phyloP scores from a whole-genome alignment of 352 stramenopile genomes.

The Blastocystis sp. region DNA sequence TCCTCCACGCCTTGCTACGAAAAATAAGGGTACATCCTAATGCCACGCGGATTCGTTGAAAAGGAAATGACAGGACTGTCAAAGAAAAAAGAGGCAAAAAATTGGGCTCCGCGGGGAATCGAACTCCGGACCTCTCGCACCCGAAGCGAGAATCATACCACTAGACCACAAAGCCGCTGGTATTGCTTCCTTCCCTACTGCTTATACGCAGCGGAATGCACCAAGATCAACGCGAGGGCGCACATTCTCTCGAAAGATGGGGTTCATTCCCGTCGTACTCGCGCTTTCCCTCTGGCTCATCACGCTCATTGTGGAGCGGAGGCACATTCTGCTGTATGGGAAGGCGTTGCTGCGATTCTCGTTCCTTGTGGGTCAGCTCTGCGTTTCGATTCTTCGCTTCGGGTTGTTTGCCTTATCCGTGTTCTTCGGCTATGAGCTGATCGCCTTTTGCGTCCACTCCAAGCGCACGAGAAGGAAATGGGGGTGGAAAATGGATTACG shows the following conservation, averaged over 20 bases:
- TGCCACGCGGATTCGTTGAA: too few species aligned
- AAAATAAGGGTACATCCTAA: too few species aligned
- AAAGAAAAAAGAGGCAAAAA: background rate
- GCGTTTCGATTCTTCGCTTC: background rate
- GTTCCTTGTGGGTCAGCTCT: background rate
- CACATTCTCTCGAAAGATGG: background rate
- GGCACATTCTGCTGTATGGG: background rate
- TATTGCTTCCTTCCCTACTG: background rate
- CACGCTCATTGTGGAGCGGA: background rate
- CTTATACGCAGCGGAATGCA: background rate
- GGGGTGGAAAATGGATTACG: background rate
- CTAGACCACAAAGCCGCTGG: conserved; percentile 52
- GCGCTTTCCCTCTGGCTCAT: background rate
- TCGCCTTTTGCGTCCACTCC: background rate
- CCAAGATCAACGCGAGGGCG: too few species aligned
- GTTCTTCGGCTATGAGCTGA: background rate
- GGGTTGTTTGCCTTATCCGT: background rate
- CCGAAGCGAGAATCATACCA: conserved; percentile 64
- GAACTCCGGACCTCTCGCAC: conserved; percentile 60
- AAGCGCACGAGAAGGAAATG: background rate
- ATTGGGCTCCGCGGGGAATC: conserved; percentile 40
- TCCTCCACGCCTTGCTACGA: too few species aligned
- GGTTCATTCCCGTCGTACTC: background rate
- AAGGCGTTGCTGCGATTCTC: background rate
- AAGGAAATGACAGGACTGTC: too few species aligned